Evolutionary conservation across 2,329 filamentous ascomycete species (phyloP).

Genomic region (Nigrospora sphaerica): DNA sequence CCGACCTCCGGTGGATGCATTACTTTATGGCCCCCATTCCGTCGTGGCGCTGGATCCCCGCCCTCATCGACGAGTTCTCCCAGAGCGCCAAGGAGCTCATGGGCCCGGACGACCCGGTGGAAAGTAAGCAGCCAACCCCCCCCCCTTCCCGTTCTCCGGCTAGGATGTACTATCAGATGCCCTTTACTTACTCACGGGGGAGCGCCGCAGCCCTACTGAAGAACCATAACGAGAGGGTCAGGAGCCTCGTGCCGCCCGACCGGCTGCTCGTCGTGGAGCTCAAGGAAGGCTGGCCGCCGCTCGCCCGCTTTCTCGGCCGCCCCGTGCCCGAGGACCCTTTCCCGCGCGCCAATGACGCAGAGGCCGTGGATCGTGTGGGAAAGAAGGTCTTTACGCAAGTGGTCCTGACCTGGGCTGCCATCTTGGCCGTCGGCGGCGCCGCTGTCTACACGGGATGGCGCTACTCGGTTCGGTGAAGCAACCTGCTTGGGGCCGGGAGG

Average conservation of each 20-base stretch:
- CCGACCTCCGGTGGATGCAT: constrained; percentile 7
- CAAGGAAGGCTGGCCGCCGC: constrained; percentile 16
- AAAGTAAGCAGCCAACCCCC: too few relatives aligned
- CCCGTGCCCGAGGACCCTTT: constrained; percentile 7
- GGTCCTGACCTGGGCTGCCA: not conserved
- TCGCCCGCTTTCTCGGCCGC: constrained; percentile 13
- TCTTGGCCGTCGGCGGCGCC: not conserved
- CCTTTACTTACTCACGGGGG: too few relatives aligned
- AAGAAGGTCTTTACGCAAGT: not conserved
- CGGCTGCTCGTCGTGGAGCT: constrained; percentile 17
- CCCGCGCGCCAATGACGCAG: constrained; percentile 14
- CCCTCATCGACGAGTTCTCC: constrained; percentile 5
- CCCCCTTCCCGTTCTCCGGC: too few relatives aligned
- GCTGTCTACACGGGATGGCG: not conserved
- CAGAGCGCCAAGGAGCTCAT: not conserved
- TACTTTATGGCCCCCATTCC: constrained; percentile 9
- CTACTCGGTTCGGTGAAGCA: too few relatives aligned
- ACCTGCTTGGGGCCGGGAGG: too few relatives aligned
- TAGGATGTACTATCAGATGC: too few relatives aligned
- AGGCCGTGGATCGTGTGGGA: constrained; percentile 9
- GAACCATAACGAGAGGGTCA: constrained; percentile 7
- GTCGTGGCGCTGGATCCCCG: constrained; percentile 11
- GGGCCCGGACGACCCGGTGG: not conserved
- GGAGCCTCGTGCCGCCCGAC: constrained; percentile 8
- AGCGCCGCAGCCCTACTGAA: not conserved